Base-by-base conservation (phyloP, 192 early-diverging fungal genomes). In the Backusella mclennaniae region DNA sequence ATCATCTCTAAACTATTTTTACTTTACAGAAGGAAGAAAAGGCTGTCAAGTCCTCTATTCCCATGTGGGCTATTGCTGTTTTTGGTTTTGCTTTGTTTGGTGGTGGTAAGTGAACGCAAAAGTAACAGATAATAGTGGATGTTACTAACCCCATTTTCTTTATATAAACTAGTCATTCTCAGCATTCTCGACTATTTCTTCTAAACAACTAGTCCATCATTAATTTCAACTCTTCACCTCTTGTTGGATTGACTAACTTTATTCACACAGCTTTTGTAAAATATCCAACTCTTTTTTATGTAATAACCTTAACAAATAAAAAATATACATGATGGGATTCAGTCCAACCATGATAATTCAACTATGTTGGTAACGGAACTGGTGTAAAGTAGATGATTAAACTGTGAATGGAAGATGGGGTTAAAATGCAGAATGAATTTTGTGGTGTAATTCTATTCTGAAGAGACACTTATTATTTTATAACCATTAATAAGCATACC, bases 11-110 rank as follows among this genome's bases (percentile, higher is more conserved):
- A 29, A 12, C 23, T 63, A 4, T 29, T 63, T 26, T 52, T 52
- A 14, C 29, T 69, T 46, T 35, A 11, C 71, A 81, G 80, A 77
- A 81, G 67, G 66, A 66, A n/a, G 70, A 73, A 19, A 73, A 67
- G 35, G 67, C 41, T 14, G 74, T 74, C 38, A 46, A 77, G 6
- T 6, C 74, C 0, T 59, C 76, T 41, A 73, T 81, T 1, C 68
- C 80, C 6, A 39, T 74, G 21, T 73, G 71, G 46, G 80, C 76
- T 15, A 42, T 81, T 38, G 76, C 17, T 31, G 0, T 81, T 17
- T 56, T 78, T 12, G 35, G 35, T 3, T 78, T 78, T 66, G 42
- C 56, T 53, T 71, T 63, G n/a, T 31, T 49, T 26, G 70, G 70
- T 31, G 70, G 70, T 44, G 70, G 70, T 72, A 72, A 72, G 70